A percentile compares a stretch with the other conserved stretches of the same genome.
These are phyloP conservation scores for Aspergillus uvarum DNA, from an alignment of 2,329 filamentous ascomycete genomes.

Conservation along the genomic window DNA sequence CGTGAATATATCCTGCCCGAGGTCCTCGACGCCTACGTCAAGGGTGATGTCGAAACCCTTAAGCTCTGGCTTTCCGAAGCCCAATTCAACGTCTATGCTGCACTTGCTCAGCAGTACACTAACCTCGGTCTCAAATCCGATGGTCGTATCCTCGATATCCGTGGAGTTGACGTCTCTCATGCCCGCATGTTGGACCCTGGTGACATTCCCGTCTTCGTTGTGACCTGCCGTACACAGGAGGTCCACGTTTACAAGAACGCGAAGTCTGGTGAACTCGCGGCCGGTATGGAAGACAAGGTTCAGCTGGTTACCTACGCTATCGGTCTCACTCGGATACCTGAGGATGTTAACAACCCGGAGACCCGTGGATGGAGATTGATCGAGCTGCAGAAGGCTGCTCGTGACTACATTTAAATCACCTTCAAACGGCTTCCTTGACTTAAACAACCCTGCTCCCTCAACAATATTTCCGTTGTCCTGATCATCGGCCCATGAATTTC, in stretches of 20 bases:
- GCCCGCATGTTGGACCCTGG: conserved; percentile 50
- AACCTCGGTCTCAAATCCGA: conserved; percentile 91
- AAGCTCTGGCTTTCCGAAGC: conserved; percentile 95
- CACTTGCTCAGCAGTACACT: conserved; percentile 94
- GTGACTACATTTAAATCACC: conserved; percentile 71
- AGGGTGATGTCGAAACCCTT: conserved; percentile 85
- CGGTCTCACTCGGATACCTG: conserved; percentile 86
- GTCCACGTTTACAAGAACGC: conserved; percentile 94
- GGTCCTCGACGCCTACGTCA: conserved; percentile 96
- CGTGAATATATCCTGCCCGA: conserved; percentile 97
- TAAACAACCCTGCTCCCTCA: background rate
- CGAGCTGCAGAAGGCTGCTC: conserved; percentile 95
- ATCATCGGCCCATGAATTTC: conserved; percentile 17
- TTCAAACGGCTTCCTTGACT: background rate
- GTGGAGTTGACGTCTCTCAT: conserved; percentile 74
- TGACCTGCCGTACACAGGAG: conserved; percentile 94
- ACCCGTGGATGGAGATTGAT: conserved; percentile 96
- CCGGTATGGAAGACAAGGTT: conserved; percentile 98
- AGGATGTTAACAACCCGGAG: conserved; percentile 96
- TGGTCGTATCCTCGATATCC: conserved; percentile 90
- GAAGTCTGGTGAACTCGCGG: conserved; percentile 84
- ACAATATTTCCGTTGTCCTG: background rate
- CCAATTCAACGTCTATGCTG: conserved; percentile 94
- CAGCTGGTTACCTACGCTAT: conserved; percentile 98
- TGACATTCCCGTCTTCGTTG: conserved; percentile 81